These are phyloP conservation scores for Penicillium mononematosum DNA, from an alignment of 495 filamentous ascomycete species.

Conservation along the genomic window DNA sequence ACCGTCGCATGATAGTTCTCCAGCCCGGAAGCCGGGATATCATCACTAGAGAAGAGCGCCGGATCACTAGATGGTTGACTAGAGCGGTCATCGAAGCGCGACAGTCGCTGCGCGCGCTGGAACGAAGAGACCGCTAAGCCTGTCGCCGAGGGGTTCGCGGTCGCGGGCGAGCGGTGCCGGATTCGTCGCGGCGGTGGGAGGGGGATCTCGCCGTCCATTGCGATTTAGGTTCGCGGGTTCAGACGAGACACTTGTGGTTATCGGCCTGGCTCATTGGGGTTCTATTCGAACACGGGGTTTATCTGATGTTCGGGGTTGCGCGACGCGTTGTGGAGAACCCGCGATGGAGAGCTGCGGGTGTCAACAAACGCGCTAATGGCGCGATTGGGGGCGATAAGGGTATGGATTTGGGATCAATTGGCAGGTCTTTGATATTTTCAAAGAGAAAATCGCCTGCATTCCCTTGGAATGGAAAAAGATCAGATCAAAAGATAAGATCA, in stretches of 20 bases:
- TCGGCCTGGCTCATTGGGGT: constrained; percentile 5
- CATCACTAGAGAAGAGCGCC: constrained; percentile 75
- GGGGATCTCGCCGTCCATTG: constrained; percentile 46
- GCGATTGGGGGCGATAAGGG: constrained; percentile 4
- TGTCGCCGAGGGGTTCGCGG: constrained; percentile 12
- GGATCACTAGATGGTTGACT: constrained; percentile 67
- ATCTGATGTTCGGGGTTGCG: constrained; percentile 12
- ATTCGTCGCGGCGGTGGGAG: constrained; percentile 45
- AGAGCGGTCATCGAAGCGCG: constrained; percentile 43
- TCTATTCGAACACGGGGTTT: neutral
- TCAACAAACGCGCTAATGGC: constrained; percentile 27
- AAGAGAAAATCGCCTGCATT: neutral
- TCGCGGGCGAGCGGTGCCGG: constrained; percentile 39
- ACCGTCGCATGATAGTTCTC: constrained; percentile 62
- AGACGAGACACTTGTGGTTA: neutral
- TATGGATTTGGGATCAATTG: constrained; percentile 2
- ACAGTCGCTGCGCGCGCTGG: constrained; percentile 33
- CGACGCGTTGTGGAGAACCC: constrained; percentile 25
- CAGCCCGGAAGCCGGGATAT: constrained; percentile 63
- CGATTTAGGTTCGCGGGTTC: constrained; percentile 7
- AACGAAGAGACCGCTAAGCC: constrained; percentile 26
- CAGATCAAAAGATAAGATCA: constrained; percentile 29
- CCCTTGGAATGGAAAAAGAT: constrained; percentile 1
- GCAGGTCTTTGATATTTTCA: neutral
- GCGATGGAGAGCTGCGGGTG: constrained; percentile 7